A percentile compares a stretch with the other conserved stretches of the same genome.
Conservation (phyloP, 192 early-diverging fungal species). For the Paraglomus brasilianum region DNA sequence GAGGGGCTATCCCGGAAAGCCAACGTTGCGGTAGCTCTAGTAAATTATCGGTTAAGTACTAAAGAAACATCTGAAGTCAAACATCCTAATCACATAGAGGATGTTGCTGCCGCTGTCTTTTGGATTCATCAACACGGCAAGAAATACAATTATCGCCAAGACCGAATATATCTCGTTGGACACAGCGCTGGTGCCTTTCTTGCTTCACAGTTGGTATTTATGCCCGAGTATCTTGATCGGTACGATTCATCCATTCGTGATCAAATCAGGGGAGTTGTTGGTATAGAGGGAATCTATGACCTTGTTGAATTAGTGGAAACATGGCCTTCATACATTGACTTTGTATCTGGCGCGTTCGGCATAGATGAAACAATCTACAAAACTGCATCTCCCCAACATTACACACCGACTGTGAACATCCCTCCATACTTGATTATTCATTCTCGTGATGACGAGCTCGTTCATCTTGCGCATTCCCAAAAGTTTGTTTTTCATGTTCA, state of each 20-base stretch:
- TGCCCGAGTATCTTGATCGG: constrained; percentile 38
- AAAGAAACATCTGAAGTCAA: constrained; percentile 38
- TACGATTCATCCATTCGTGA: constrained; percentile 27
- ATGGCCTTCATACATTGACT: constrained; percentile 70
- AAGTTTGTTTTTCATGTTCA: constrained; percentile 42
- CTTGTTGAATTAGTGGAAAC: constrained; percentile 58
- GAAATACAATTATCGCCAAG: constrained; percentile 34
- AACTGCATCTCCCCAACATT: constrained; percentile 50
- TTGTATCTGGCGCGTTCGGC: constrained; percentile 72
- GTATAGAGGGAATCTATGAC: constrained; percentile 86
- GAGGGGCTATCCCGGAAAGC: constrained; percentile 46
- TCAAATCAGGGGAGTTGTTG: constrained; percentile 60
- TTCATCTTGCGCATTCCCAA: constrained; percentile 57
- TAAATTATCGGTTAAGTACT: constrained; percentile 71
- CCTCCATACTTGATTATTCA: constrained; percentile 66
- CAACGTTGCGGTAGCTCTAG: constrained; percentile 58
- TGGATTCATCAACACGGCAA: constrained; percentile 41
- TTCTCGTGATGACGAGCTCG: constrained; percentile 65
- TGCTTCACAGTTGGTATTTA: constrained; percentile 56
- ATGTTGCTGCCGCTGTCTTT: constrained; percentile 55
- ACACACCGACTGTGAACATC: neutral
- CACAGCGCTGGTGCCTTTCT: constrained; percentile 83
- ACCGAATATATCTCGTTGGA: constrained; percentile 59
- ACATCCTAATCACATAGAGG: constrained; percentile 72
- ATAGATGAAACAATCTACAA: constrained; percentile 39